Evolutionary conservation across 1,284 basidiomycete species (phyloP).

Genomic region (Irpex lacteus): DNA sequence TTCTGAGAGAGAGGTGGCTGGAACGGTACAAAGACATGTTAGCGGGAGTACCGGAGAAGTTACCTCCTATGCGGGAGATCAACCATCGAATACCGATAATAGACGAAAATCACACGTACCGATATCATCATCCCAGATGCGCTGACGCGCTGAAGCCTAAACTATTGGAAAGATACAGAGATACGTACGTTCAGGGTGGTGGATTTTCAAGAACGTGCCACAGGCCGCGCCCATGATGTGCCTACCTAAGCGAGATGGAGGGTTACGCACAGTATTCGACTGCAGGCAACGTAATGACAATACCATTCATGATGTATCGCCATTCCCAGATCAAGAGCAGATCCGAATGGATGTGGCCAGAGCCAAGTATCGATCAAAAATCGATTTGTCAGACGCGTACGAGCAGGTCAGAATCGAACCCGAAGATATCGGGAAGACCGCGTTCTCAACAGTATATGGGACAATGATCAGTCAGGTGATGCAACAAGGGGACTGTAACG

Average conservation of each 20-base stretch:
- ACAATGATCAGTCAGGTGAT: constrained; percentile 27
- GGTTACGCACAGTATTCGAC: constrained; percentile 25
- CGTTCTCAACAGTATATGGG: constrained; percentile 24
- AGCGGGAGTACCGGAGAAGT: no score
- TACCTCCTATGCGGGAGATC: no score
- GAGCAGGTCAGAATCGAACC: constrained; percentile 23
- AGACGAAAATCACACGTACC: constrained; percentile 22
- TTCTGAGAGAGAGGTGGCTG: no score
- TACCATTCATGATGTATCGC: constrained; percentile 28
- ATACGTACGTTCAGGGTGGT: constrained; percentile 25
- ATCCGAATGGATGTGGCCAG: constrained; percentile 26
- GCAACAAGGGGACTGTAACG: constrained; percentile 34
- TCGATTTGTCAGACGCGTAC: constrained; percentile 29
- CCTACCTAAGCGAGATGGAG: constrained; percentile 21
- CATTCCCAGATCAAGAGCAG: constrained; percentile 31
- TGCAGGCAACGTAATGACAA: constrained; percentile 25
- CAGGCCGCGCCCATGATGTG: constrained; percentile 23
- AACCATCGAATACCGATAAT: constrained; percentile 26
- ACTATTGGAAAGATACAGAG: constrained; percentile 22
- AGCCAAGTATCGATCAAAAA: constrained; percentile 22
- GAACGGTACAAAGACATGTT: no score
- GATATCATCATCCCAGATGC: constrained; percentile 21
- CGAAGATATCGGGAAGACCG: constrained; percentile 22
- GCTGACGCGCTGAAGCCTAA: constrained; percentile 19
- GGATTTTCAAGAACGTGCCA: constrained; percentile 12